Percentiles rank a stretch among this genome's conserved stretches.
Conservation (phyloP, 1,139 yeast genomes). For the Hansenula anomala region DNA sequence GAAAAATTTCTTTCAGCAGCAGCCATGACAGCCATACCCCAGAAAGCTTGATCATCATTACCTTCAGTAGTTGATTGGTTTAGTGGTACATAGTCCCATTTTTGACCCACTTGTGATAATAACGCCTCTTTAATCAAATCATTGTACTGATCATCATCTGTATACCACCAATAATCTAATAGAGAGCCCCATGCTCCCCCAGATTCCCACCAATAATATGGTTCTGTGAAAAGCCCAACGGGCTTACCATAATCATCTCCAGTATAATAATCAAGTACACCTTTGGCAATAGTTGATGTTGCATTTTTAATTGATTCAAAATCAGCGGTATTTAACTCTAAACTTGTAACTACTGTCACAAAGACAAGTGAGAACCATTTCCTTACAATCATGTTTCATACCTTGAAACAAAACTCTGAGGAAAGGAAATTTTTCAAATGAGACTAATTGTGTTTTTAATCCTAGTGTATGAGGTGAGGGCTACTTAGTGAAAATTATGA, state of each 20-base stretch:
- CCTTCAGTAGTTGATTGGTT: conserved; percentile 94
- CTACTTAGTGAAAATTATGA: too few species aligned
- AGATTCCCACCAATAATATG: conserved; percentile 98
- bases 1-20: conserved; percentile 87
- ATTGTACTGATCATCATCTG: conserved; percentile 64
- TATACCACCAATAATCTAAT: conserved; percentile 68
- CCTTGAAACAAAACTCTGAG: too few species aligned
- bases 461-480: too few species aligned
- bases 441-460: too few species aligned
- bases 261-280: conserved; percentile 77
- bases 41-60: conserved; percentile 93
- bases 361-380: too few species aligned
- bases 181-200: conserved; percentile 92
- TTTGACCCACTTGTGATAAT: conserved; percentile 69
- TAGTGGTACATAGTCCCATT: conserved; percentile 73
- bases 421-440: too few species aligned
- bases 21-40: conserved; percentile 89
- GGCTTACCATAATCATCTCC: conserved; percentile 67
- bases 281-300: conserved; percentile 47
- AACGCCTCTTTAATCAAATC: conserved; percentile 55
- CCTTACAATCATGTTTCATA: too few species aligned
- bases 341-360: conserved; percentile 6
- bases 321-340: conserved; percentile 30
- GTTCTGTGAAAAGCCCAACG: conserved; percentile 77
- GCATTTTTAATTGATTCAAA: conserved; percentile 40